Percentiles rank a stretch among this genome's conserved stretches.
Conservation (phyloP, 176 grass and related monocot species). For the Rhynchospora tenuis region DNA sequence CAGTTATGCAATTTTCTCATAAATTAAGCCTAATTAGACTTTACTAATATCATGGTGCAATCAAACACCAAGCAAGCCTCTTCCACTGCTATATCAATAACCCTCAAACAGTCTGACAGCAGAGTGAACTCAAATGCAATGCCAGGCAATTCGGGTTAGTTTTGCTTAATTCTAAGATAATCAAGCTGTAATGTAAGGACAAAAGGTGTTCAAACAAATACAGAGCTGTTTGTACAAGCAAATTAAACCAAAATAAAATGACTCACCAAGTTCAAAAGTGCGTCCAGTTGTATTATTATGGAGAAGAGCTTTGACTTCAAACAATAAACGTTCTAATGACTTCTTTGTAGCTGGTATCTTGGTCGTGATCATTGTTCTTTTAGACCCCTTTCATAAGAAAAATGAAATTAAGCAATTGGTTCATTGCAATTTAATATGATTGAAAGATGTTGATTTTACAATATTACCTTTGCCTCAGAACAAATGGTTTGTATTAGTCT, state of each 20-base stretch:
- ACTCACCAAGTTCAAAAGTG: slow-evolving; percentile 49
- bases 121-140: neutral
- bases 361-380: slow-evolving; percentile 79
- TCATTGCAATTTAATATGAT: neutral
- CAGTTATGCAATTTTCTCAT: neutral
- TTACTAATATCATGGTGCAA: neutral
- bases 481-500: slow-evolving; percentile 84
- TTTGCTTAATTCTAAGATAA: neutral
- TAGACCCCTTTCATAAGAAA: slow-evolving; percentile 38
- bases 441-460: neutral
- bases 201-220: neutral
- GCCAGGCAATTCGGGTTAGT: neutral
- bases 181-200: neutral
- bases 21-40: neutral
- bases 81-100: neutral
- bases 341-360: slow-evolving; percentile 80
- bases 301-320: slow-evolving; percentile 72
- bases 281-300: slow-evolving; percentile 47
- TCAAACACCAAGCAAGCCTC: neutral
- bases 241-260: neutral
- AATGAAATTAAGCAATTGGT: slow-evolving; percentile 4
- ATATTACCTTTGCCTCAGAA: slow-evolving; percentile 68
- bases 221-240: neutral
- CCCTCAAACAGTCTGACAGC: neutral
- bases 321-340: slow-evolving; percentile 70